Conservation (phyloP, 257 asterid genomes). For the Lavandula angustifolia region DNA sequence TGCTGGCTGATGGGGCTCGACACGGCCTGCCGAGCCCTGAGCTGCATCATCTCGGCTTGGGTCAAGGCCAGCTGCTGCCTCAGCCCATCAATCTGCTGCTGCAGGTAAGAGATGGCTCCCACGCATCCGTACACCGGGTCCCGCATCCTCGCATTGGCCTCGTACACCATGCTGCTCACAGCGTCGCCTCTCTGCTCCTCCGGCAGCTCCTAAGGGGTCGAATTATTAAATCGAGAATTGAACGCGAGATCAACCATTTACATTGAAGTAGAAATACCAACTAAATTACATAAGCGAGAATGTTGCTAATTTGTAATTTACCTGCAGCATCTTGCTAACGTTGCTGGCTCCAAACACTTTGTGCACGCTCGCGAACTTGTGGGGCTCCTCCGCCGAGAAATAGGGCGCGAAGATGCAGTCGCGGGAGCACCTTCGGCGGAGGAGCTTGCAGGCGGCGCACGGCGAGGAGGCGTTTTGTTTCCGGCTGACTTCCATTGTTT, state of each 20-base stretch:
- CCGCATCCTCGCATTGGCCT: slow-evolving; percentile 57
- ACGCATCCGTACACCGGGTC: slow-evolving; percentile 67
- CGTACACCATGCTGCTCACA: slow-evolving; percentile 58
- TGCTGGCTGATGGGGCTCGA: slow-evolving; percentile 39
- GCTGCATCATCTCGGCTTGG: slow-evolving; percentile 56
- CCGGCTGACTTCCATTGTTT: slow-evolving; percentile 35
- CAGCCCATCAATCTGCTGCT: slow-evolving; percentile 55
- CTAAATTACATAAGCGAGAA: not conserved
- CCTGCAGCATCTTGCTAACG: slow-evolving; percentile 88
- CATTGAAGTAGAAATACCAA: no score
- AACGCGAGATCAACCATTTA: not conserved
- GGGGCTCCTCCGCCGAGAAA: slow-evolving; percentile 86
- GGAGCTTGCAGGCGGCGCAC: slow-evolving; percentile 85
- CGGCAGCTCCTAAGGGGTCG: slow-evolving; percentile 39
- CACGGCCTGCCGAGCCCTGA: slow-evolving; percentile 53
- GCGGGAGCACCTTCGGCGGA: slow-evolving; percentile 67
- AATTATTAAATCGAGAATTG: no score
- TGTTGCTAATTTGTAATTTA: not conserved
- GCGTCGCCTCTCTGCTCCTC: slow-evolving; percentile 59
- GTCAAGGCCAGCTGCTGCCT: slow-evolving; percentile 47
- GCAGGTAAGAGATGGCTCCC: slow-evolving; percentile 54
- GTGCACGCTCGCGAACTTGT: slow-evolving; percentile 78
- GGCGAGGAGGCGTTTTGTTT: slow-evolving; percentile 62
- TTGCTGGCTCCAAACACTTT: slow-evolving; percentile 93
- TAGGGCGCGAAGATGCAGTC: slow-evolving; percentile 77